Evolutionary conservation across 352 stramenopile genomes (phyloP).

Genomic region (Phytophthora fragariaefolia): DNA sequence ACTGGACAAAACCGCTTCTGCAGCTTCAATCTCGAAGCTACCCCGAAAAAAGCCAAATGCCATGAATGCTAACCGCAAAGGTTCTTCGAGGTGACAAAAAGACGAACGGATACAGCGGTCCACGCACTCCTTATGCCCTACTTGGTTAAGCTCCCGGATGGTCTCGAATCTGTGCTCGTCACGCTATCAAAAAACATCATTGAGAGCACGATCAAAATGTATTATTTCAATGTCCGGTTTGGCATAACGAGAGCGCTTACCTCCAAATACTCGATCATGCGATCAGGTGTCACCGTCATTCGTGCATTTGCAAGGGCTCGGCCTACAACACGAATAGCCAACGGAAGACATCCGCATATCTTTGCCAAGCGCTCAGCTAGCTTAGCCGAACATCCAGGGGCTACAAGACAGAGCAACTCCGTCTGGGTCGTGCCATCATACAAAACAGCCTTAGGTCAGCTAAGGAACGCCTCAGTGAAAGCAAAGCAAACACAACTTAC

Average conservation of each 20-base stretch:
- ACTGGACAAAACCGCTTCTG: constrained; percentile 72
- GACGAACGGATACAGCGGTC: constrained; percentile 85
- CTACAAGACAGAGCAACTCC: constrained; percentile 71
- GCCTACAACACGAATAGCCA: constrained; percentile 83
- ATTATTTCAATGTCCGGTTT: background rate
- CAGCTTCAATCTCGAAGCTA: constrained; percentile 75
- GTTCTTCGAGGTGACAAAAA: constrained; percentile 77
- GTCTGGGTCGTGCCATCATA: constrained; percentile 39
- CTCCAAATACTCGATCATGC: constrained; percentile 86
- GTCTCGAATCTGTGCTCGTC: constrained; percentile 76
- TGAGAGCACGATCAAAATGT: background rate
- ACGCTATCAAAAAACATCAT: constrained; percentile 36
- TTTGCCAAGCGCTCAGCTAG: constrained; percentile 67
- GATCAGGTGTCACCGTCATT: constrained; percentile 73
- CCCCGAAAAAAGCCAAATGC: constrained; percentile 83
- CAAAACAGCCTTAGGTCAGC: constrained; percentile 1
- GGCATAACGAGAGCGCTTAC: constrained; percentile 19
- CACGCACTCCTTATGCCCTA: constrained; percentile 78
- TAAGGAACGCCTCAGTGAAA: constrained; percentile 1
- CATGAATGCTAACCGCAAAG: constrained; percentile 82
- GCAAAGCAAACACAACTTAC: constrained; percentile 34
- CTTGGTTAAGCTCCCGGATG: constrained; percentile 79
- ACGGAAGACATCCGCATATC: constrained; percentile 81
- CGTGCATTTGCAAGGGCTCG: constrained; percentile 78
- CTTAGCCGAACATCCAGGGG: constrained; percentile 63